Evolutionary conservation across 768 basidiomycete genomes (phyloP).

Genomic region (Dictyophora rubrovolvata): DNA sequence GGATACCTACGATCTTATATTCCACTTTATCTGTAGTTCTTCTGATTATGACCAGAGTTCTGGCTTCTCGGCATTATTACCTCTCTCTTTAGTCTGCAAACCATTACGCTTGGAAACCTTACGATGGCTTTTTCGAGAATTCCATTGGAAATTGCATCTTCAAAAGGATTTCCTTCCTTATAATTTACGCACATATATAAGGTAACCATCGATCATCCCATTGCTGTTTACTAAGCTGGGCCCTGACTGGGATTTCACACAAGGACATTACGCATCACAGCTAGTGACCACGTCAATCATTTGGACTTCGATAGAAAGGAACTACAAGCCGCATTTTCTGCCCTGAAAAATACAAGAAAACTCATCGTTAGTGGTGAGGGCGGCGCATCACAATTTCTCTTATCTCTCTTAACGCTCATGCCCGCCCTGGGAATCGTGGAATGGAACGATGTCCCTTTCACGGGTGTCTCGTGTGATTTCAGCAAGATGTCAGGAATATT

Average conservation of each 20-base stretch:
- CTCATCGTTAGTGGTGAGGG: background rate
- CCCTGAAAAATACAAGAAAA: background rate
- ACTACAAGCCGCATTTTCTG: background rate
- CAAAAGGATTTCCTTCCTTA: background rate
- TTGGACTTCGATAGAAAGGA: background rate
- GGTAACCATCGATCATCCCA: background rate
- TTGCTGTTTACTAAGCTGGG: background rate
- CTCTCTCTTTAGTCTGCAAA: background rate
- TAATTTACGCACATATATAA: background rate
- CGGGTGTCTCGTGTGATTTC: background rate
- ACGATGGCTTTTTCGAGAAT: background rate
- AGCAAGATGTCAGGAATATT: background rate
- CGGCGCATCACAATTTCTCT: background rate
- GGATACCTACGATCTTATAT: background rate
- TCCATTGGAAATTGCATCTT: background rate
- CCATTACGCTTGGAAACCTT: background rate
- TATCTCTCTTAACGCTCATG: background rate
- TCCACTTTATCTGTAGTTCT: background rate
- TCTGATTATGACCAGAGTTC: background rate
- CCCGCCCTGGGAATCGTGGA: background rate
- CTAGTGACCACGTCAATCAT: background rate
- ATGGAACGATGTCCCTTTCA: background rate
- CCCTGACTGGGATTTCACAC: no score
- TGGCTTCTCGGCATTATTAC: background rate
- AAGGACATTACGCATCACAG: background rate